Evolutionary conservation across 306 rosid species (phyloP).

Genomic region (Ziziphus jujuba): DNA sequence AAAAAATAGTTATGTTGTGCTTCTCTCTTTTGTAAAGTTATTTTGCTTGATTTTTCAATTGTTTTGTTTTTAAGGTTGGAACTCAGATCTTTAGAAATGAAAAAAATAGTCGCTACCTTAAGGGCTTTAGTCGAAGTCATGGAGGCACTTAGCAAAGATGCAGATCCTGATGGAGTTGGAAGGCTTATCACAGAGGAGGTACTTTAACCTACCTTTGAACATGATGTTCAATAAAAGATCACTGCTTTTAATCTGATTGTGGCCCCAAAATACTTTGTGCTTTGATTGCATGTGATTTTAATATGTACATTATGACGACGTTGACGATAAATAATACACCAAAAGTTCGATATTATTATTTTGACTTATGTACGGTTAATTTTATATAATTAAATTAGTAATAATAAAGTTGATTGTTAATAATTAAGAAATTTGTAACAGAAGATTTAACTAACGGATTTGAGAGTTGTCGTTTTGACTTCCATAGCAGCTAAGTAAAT

Average conservation of each 20-base stretch:
- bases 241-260: slow-evolving; percentile 12
- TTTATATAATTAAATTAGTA: not conserved
- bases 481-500: not conserved
- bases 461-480: slow-evolving; percentile 25
- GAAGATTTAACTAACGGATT: slow-evolving; percentile 14
- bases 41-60: slow-evolving; percentile 15
- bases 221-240: slow-evolving; percentile 10
- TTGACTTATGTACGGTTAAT: slow-evolving; percentile 7
- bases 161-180: slow-evolving; percentile 82
- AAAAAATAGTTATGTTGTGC: not conserved
- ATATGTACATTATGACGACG: not conserved
- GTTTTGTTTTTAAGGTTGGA: slow-evolving; percentile 43
- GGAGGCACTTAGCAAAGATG: slow-evolving; percentile 83
- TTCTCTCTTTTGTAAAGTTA: slow-evolving; percentile 2
- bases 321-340: not conserved
- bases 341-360: not conserved
- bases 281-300: slow-evolving; percentile 10
- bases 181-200: slow-evolving; percentile 87
- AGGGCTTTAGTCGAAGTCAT: slow-evolving; percentile 92
- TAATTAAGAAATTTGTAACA: slow-evolving; percentile 8
- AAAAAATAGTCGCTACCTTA: slow-evolving; percentile 67
- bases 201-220: slow-evolving; percentile 26
- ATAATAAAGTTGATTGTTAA: not conserved
- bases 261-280: slow-evolving; percentile 4
- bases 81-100: slow-evolving; percentile 59